Conservation (phyloP, 495 filamentous ascomycete species). For the Margaritispora aquatica region DNA sequence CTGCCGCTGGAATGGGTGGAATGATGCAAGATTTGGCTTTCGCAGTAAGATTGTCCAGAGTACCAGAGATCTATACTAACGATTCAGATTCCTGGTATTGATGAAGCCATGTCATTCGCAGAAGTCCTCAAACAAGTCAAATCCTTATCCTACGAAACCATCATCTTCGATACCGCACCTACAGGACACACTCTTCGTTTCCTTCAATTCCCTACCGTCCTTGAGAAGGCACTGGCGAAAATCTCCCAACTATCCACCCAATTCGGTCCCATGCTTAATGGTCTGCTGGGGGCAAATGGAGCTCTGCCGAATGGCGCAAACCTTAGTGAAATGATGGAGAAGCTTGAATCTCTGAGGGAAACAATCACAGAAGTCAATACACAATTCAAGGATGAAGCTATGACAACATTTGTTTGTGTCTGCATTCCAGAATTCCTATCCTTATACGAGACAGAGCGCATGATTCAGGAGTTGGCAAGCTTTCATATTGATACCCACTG, state of each 20-base stretch:
- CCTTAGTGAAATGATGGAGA: conserved; percentile 83
- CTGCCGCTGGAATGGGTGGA: conserved; percentile 50
- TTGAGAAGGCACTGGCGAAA: conserved; percentile 97
- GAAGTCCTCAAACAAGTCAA: conserved; percentile 99
- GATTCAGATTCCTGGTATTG: conserved; percentile 87
- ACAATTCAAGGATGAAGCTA: conserved; percentile 93
- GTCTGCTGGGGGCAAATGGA: conserved; percentile 78
- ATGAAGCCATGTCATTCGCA: conserved; percentile 99
- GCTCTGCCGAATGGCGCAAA: conserved; percentile 81
- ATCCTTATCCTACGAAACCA: conserved; percentile 95
- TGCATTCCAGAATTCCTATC: conserved; percentile 97
- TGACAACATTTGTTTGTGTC: conserved; percentile 98
- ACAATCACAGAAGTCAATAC: conserved; percentile 95
- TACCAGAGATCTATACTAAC: not conserved
- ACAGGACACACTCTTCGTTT: conserved; percentile 99
- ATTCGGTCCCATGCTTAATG: conserved; percentile 94
- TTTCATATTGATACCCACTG: conserved; percentile 95
- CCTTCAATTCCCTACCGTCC: conserved; percentile 95
- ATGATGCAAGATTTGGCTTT: conserved; percentile 65
- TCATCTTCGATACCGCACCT: conserved; percentile 98
- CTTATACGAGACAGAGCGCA: conserved; percentile 97
- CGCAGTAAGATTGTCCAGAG: conserved; percentile 36
- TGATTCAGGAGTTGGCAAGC: conserved; percentile 95
- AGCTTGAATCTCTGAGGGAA: conserved; percentile 85
- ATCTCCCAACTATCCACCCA: conserved; percentile 88